phyloP scores from a whole-genome alignment of 768 basidiomycete species.

The Suillus cothurnatus region DNA sequence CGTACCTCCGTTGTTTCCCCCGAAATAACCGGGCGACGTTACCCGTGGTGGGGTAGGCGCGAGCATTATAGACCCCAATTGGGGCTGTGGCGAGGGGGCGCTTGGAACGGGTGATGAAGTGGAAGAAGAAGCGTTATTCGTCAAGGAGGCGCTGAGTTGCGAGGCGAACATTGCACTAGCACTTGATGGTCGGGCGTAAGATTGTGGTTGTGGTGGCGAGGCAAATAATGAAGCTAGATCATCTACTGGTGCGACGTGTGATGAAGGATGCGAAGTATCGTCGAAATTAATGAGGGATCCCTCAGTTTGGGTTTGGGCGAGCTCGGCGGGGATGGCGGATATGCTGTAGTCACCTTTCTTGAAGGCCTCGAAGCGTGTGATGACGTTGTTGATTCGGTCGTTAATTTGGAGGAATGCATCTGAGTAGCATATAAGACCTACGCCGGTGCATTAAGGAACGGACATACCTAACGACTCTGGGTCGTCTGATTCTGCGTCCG shows the following conservation, averaged over 20 bases:
- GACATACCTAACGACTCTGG: slow-evolving; percentile 83
- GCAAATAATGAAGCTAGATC: slow-evolving; percentile 69
- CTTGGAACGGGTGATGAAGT: slow-evolving; percentile 19
- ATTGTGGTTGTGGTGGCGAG: slow-evolving; percentile 13
- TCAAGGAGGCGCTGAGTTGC: slow-evolving; percentile 25
- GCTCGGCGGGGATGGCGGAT: slow-evolving; percentile 61
- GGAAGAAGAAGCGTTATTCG: slow-evolving; percentile 32
- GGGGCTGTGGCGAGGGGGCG: slow-evolving; percentile 21
- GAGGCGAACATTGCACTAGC: slow-evolving; percentile 5
- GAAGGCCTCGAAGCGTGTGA: slow-evolving; percentile 90
- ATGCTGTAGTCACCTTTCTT: slow-evolving; percentile 86
- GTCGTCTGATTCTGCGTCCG: slow-evolving; percentile 87
- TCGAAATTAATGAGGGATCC: slow-evolving; percentile 80
- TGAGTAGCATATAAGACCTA: slow-evolving; percentile 30
- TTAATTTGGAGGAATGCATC: slow-evolving; percentile 96
- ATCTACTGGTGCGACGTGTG: slow-evolving; percentile 36
- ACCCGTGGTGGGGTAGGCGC: slow-evolving; percentile 37
- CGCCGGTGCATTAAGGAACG: not conserved
- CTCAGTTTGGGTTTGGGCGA: slow-evolving; percentile 22
- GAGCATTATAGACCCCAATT: slow-evolving; percentile 44
- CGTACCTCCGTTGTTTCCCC: slow-evolving; percentile 17
- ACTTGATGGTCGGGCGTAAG: slow-evolving; percentile 1
- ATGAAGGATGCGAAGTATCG: slow-evolving; percentile 40
- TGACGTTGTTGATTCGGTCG: slow-evolving; percentile 94
- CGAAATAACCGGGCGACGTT: slow-evolving; percentile 26